A percentile compares a stretch with the other conserved stretches of the same genome.
Conservation (phyloP, 208 protist genomes). For the Crithidia sp. region DNA sequence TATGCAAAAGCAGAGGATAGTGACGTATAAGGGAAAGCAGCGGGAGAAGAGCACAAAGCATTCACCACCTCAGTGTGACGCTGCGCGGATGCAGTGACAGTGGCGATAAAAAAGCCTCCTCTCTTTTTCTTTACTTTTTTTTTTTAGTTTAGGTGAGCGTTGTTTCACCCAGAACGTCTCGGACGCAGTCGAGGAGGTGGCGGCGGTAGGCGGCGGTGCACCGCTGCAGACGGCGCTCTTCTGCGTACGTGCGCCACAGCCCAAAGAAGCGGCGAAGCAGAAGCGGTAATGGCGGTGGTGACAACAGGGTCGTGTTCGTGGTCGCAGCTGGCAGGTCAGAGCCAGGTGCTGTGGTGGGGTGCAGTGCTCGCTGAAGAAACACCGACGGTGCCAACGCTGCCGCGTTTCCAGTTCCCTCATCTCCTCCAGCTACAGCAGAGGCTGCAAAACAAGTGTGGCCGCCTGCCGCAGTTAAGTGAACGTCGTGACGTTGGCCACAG, state of each 20-base stretch:
- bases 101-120: too few relatives aligned
- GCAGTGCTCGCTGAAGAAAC: background rate
- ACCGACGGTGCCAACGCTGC: background rate
- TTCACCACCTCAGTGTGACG: too few relatives aligned
- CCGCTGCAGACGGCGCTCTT: conserved; percentile 24
- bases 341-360: background rate
- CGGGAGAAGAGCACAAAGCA: too few relatives aligned
- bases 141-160: background rate
- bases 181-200: conserved; percentile 28
- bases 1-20: too few relatives aligned
- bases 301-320: too few relatives aligned
- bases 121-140: background rate
- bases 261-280: conserved; percentile 19
- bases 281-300: background rate
- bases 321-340: background rate
- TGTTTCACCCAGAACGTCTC: background rate
- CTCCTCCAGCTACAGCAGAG: too few relatives aligned
- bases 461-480: too few relatives aligned
- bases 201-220: conserved; percentile 26
- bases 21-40: too few relatives aligned
- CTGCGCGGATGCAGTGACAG: too few relatives aligned
- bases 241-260: conserved; percentile 15
- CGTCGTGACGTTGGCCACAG: too few relatives aligned
- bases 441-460: too few relatives aligned
- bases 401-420: too few relatives aligned